Evolutionary conservation across 208 protist species (phyloP).

Genomic region (Angomonas ambiguus): DNA sequence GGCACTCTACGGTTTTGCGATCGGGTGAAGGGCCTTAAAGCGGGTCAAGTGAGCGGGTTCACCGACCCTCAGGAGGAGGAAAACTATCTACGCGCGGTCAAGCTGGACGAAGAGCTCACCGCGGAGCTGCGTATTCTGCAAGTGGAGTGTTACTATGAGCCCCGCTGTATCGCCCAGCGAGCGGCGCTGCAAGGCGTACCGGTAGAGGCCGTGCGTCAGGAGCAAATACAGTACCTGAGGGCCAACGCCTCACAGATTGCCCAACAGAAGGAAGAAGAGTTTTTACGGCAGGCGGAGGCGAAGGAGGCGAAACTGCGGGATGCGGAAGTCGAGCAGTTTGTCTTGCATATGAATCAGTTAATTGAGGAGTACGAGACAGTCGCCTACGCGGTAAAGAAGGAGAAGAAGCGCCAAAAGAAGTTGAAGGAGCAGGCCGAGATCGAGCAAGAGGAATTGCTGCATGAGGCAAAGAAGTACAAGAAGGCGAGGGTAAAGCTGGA

Average conservation of each 20-base stretch:
- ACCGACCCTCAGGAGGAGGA: slow-evolving; percentile 54
- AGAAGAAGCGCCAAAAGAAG: slow-evolving; percentile 74
- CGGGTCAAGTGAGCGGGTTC: slow-evolving; percentile 45
- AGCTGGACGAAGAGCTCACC: slow-evolving; percentile 56
- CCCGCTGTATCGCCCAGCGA: slow-evolving; percentile 24
- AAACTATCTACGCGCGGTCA: slow-evolving; percentile 45
- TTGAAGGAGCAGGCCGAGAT: slow-evolving; percentile 46
- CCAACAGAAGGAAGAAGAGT: slow-evolving; percentile 39
- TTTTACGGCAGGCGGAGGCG: slow-evolving; percentile 17
- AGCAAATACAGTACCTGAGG: slow-evolving; percentile 23
- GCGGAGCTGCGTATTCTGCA: slow-evolving; percentile 75
- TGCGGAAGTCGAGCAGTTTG: slow-evolving; percentile 48
- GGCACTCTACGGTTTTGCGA: slow-evolving; percentile 87
- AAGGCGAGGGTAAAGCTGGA: slow-evolving; percentile 67
- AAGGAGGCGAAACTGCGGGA: slow-evolving; percentile 37
- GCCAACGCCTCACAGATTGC: slow-evolving; percentile 24
- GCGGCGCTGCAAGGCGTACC: slow-evolving; percentile 33
- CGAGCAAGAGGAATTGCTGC: slow-evolving; percentile 43
- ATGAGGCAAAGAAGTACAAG: slow-evolving; percentile 81
- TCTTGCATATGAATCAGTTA: slow-evolving; percentile 69
- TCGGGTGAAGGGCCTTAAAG: slow-evolving; percentile 82
- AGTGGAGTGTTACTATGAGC: slow-evolving; percentile 52
- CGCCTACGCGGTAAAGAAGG: slow-evolving; percentile 43
- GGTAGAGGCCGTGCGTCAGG: slow-evolving; percentile 27
- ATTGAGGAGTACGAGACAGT: slow-evolving; percentile 83